Evolutionary conservation across 768 basidiomycete genomes (phyloP).

Genomic region (Boletus speciosus): DNA sequence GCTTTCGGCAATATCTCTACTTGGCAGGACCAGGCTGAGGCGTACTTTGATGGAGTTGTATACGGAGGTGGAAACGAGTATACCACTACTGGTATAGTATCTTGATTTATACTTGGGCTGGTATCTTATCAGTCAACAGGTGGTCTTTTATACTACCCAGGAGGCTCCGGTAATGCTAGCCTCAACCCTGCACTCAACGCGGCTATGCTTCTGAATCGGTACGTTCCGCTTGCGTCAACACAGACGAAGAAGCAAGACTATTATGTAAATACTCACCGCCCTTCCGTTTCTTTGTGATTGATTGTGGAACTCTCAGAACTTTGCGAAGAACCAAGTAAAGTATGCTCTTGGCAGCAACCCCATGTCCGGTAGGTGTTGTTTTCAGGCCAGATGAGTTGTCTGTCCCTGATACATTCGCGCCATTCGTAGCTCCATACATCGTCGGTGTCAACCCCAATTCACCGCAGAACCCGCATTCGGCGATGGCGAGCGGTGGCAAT

Average conservation of each 20-base stretch:
- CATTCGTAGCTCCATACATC: constrained; percentile 48
- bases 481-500: constrained; percentile 80
- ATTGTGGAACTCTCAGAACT: constrained; percentile 42
- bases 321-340: constrained; percentile 72
- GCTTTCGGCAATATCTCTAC: constrained; percentile 53
- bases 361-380: constrained; percentile 61
- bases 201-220: constrained; percentile 79
- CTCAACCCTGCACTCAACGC: constrained; percentile 86
- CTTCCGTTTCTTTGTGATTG: background rate
- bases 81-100: constrained; percentile 56
- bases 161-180: constrained; percentile 75
- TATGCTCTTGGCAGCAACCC: constrained; percentile 88
- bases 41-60: constrained; percentile 71
- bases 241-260: constrained; percentile 57
- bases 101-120: background rate
- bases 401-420: background rate
- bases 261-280: constrained; percentile 38
- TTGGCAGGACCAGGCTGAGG: constrained; percentile 72
- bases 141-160: constrained; percentile 77
- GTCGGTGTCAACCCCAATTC: constrained; percentile 91
- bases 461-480: constrained; percentile 86
- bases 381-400: background rate
- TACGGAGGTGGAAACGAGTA: constrained; percentile 51
- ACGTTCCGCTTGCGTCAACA: constrained; percentile 69
- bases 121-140: constrained; percentile 39